phyloP scores from a whole-genome alignment of 2,329 filamentous ascomycete species.

The Stromatinia cepivora region DNA sequence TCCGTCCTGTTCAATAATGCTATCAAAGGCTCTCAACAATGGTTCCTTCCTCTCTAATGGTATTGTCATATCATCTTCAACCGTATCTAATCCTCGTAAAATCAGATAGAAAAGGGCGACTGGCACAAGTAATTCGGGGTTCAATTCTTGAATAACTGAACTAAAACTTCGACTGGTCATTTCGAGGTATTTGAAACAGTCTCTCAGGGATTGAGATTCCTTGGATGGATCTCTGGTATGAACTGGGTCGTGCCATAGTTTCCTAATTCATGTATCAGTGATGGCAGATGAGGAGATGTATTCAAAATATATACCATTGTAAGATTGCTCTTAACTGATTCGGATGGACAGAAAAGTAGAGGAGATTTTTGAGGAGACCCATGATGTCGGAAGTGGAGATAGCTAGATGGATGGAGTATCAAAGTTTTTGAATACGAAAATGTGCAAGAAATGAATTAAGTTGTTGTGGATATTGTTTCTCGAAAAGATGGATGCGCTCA shows the following conservation, averaged over 20 bases:
- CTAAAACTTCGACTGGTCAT: constrained; percentile 91
- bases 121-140: constrained; percentile 88
- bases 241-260: constrained; percentile 93
- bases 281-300: background rate
- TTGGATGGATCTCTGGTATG: constrained; percentile 76
- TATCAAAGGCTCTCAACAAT: constrained; percentile 77
- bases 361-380: constrained; percentile 53
- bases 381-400: constrained; percentile 46
- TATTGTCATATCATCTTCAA: constrained; percentile 98
- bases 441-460: background rate
- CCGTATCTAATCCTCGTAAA: constrained; percentile 91
- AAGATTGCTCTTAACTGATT: constrained; percentile 77
- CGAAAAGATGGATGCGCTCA: background rate
- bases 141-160: constrained; percentile 91
- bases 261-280: constrained; percentile 57
- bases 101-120: constrained; percentile 91
- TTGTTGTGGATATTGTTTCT: constrained; percentile 5
- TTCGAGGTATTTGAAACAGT: constrained; percentile 85
- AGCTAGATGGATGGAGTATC: background rate
- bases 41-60: constrained; percentile 79
- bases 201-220: constrained; percentile 70
- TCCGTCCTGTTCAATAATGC: constrained; percentile 75
- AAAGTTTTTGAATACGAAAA: background rate
- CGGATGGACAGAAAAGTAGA: constrained; percentile 76
- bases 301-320: constrained; percentile 66